phyloP scores from a whole-genome alignment of 192 early-diverging fungal genomes.

The Backusella morwellensis region DNA sequence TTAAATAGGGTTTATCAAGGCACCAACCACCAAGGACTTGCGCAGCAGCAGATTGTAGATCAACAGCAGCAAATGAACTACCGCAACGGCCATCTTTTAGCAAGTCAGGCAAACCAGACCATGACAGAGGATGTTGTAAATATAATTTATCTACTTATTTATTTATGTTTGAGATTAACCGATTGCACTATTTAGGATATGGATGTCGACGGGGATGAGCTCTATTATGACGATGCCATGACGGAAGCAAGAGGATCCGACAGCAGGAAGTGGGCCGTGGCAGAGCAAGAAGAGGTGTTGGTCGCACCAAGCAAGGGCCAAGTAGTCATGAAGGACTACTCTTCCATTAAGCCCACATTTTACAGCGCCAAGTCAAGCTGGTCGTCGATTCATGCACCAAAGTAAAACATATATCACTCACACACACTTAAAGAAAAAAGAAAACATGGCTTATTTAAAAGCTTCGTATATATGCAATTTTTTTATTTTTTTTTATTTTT shows the following conservation, averaged over 20 bases:
- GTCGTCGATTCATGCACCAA: slow-evolving; percentile 2
- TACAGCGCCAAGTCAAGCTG: background rate
- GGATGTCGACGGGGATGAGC: background rate
- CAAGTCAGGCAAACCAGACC: background rate
- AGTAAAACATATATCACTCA: background rate
- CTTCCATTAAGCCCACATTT: background rate
- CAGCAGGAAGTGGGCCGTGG: background rate
- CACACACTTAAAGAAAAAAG: too few species aligned
- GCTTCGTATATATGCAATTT: background rate
- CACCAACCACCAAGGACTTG: background rate
- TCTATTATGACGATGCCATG: background rate
- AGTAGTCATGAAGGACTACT: background rate
- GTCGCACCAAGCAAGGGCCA: background rate
- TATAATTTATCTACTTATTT: background rate
- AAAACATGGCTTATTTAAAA: too few species aligned
- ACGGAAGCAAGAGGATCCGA: background rate
- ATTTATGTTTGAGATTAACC: background rate
- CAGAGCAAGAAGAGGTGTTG: background rate
- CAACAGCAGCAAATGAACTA: background rate
- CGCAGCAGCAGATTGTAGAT: background rate
- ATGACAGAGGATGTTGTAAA: background rate
- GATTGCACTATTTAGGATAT: background rate
- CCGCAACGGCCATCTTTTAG: background rate
- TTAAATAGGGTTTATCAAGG: background rate
- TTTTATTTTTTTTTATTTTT: background rate